Evolutionary conservation across 192 early-diverging fungal genomes (phyloP), one percentile per base, ranked within the genome.

Genomic region (Coemansia biformis): DNA sequence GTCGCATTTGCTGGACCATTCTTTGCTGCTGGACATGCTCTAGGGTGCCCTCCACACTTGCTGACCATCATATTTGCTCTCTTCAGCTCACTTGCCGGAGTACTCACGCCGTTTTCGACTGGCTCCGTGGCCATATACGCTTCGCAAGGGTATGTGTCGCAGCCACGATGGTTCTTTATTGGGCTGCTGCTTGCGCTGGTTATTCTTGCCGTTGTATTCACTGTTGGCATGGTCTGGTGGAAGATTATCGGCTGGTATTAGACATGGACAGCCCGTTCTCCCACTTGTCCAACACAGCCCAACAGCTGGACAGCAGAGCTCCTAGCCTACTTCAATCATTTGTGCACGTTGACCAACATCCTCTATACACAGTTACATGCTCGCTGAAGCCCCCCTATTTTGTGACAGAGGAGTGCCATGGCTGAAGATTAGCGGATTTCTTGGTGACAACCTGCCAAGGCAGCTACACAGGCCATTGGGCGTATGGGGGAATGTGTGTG

Each of bases 141-240:
- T 47, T 67, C 76, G n/a, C 66, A 79, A 23, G 80, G 80, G 5
- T 82, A 75, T 33, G 63, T 89, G 19, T 52, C 72, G 5, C 75
- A 81, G 51, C 52, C 59, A 1, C 52, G 55, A 14, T 88, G 86
- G 85, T 81, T 89, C 48, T 18, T 66, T 4, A 53, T 82, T 24
- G 88, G 88, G 14, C 15, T 75, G 21, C 14, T 66, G 28, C 42
- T 82, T 24, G 66, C 81, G 8, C 19, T 77, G 1, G 43, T 84
- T 0, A 77, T 79, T 42, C 32, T 90, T 0, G 16, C 34, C 26
- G 53, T 86, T 0, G 79, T 78, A 45, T 76, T 79, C 18, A 81
- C 84, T 1, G 66, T 82, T 2, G 88, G 88, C 2, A 33, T 86
- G 42, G 11, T 59, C 0, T 90, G 85, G 85, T 87, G 82, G 83